phyloP scores from a whole-genome alignment of 352 stramenopile genomes.

The Globisporangium mamillatum region DNA sequence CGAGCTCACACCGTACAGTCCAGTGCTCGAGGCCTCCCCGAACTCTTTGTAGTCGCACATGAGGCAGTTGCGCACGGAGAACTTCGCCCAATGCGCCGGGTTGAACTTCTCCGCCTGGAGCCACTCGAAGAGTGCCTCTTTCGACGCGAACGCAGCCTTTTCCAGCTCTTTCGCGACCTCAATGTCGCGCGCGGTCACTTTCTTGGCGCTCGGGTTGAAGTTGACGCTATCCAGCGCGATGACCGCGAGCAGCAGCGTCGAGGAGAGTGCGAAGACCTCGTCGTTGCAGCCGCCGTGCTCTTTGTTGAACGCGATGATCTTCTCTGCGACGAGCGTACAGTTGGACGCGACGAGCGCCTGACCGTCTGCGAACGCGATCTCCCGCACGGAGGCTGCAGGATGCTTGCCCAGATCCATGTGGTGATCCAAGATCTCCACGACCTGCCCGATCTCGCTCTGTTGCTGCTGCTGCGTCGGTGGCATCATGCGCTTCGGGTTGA shows the following conservation, averaged over 20 bases:
- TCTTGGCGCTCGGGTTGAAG: slow-evolving; percentile 70
- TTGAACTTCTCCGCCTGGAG: slow-evolving; percentile 72
- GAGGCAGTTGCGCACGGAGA: slow-evolving; percentile 66
- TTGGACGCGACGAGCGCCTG: slow-evolving; percentile 68
- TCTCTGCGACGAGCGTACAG: slow-evolving; percentile 80
- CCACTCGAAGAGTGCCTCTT: slow-evolving; percentile 55
- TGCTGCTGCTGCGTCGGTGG: background rate
- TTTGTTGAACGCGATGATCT: slow-evolving; percentile 23
- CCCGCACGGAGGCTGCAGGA: slow-evolving; percentile 26
- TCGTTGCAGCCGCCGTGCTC: slow-evolving; percentile 9
- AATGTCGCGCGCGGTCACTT: slow-evolving; percentile 67
- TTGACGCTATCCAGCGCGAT: slow-evolving; percentile 81
- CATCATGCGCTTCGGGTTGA: slow-evolving; percentile 58
- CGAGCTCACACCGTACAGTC: slow-evolving; percentile 54
- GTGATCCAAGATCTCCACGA: slow-evolving; percentile 80
- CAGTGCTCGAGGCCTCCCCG: background rate
- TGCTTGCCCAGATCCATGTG: slow-evolving; percentile 67
- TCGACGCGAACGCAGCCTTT: slow-evolving; percentile 36
- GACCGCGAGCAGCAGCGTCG: slow-evolving; percentile 74
- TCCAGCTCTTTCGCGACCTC: slow-evolving; percentile 41
- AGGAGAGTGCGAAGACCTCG: slow-evolving; percentile 34
- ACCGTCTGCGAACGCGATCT: slow-evolving; percentile 70
- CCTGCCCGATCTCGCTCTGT: slow-evolving; percentile 24
- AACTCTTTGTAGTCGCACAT: slow-evolving; percentile 85
- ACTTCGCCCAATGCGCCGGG: slow-evolving; percentile 50